Percentiles rank a stretch among this genome's conserved stretches.
phyloP scores from a whole-genome alignment of 2,329 filamentous ascomycete species.

The Diatrype stigma region DNA sequence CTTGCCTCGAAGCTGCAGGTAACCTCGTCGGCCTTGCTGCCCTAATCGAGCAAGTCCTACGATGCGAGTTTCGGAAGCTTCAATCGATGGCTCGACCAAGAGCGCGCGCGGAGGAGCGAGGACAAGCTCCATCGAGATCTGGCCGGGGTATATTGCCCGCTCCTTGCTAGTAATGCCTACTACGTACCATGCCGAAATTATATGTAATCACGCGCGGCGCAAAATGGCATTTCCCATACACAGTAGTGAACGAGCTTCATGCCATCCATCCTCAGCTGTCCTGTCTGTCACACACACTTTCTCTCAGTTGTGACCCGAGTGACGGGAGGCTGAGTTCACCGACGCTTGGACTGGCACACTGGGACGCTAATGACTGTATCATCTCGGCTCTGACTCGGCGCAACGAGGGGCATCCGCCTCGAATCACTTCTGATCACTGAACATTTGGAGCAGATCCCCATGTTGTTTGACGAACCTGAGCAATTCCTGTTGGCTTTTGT shows the following conservation, averaged over 20 bases:
- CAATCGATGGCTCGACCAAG: not conserved
- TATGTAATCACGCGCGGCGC: not conserved
- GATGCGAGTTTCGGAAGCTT: slow-evolving; percentile 1
- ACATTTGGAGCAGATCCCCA: not conserved
- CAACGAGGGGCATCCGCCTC: not conserved
- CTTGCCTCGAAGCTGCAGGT: slow-evolving; percentile 10
- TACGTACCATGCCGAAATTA: not conserved
- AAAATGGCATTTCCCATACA: not conserved
- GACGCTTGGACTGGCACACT: too few relatives aligned
- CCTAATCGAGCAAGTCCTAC: not conserved
- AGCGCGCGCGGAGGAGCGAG: not conserved
- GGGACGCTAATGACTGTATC: not conserved
- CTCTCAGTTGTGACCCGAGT: not conserved
- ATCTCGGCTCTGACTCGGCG: not conserved
- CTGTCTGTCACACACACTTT: too few relatives aligned
- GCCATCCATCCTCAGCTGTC: not conserved
- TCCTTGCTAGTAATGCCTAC: not conserved
- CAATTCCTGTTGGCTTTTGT: not conserved
- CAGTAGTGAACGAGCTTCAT: not conserved
- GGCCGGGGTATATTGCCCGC: not conserved
- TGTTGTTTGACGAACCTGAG: not conserved
- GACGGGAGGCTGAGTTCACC: not conserved
- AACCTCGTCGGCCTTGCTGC: slow-evolving; percentile 1
- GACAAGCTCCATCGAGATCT: not conserved
- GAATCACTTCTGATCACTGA: not conserved